A percentile compares a stretch with the other conserved stretches of the same genome.
phyloP scores from a whole-genome alignment of 768 basidiomycete species.

The Boletus tomentosulus region DNA sequence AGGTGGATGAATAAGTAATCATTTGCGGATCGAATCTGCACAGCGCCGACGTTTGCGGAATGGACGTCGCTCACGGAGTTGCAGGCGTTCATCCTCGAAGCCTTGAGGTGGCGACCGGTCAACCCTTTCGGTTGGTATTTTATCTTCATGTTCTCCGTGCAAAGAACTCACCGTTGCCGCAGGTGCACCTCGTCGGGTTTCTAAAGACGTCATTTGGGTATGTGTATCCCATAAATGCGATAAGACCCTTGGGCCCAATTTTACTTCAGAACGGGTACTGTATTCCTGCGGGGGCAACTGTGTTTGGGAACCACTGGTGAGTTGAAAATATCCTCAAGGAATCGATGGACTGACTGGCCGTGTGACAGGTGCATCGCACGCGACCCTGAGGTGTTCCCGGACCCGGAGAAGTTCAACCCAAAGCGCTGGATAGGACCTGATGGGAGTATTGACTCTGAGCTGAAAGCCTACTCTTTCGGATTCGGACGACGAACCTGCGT shows the following conservation, averaged over 20 bases:
- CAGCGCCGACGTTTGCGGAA: constrained; percentile 24
- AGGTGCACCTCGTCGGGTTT: constrained; percentile 22
- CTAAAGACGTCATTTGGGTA: constrained; percentile 28
- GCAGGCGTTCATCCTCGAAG: constrained; percentile 37
- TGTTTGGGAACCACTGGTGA: constrained; percentile 33
- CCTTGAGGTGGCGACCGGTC: constrained; percentile 37
- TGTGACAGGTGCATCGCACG: constrained; percentile 18
- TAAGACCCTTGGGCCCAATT: background rate
- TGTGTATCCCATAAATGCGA: background rate
- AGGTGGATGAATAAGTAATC: background rate
- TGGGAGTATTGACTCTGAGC: constrained; percentile 44
- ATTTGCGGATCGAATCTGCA: background rate
- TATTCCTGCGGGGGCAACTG: constrained; percentile 33
- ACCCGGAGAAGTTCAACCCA: too few relatives aligned
- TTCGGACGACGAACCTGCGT: constrained; percentile 41
- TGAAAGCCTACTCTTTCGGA: constrained; percentile 51
- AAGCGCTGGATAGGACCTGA: constrained; percentile 48
- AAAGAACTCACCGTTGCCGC: background rate
- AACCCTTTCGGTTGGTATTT: constrained; percentile 24
- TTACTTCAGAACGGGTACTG: constrained; percentile 30
- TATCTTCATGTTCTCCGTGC: too few relatives aligned
- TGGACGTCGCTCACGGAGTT: constrained; percentile 30
- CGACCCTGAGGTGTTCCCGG: constrained; percentile 25
- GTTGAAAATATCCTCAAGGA: too few relatives aligned
- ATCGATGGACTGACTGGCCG: background rate